Conservation (phyloP, 176 grass and related monocot species). For the Aechmea fasciata region DNA sequence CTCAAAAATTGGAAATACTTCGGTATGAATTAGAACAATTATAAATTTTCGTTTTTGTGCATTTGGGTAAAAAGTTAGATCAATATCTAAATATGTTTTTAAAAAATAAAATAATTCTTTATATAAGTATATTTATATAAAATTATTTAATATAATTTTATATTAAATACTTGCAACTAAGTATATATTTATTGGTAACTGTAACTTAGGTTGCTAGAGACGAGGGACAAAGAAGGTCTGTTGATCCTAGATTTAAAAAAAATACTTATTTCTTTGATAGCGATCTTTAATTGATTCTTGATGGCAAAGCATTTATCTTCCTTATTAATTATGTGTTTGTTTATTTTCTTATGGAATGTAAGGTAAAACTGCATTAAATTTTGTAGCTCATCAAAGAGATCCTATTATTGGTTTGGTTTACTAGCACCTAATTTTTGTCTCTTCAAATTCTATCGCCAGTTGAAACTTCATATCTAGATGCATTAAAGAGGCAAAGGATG, state of each 20-base stretch:
- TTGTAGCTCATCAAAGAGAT: slow-evolving; percentile 80
- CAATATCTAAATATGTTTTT: no score
- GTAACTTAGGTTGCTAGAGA: slow-evolving; percentile 69
- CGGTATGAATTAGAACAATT: no score
- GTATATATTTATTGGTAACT: slow-evolving; percentile 17
- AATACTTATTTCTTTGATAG: slow-evolving; percentile 79
- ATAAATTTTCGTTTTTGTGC: no score
- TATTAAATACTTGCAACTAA: slow-evolving; percentile 12
- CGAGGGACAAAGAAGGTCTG: slow-evolving; percentile 62
- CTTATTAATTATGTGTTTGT: slow-evolving; percentile 9
- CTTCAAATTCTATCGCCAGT: slow-evolving; percentile 69
- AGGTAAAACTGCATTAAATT: slow-evolving; percentile 22
- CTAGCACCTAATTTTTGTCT: slow-evolving; percentile 68
- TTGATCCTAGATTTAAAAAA: slow-evolving; percentile 54
- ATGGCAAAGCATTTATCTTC: slow-evolving; percentile 63
- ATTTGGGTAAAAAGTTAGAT: no score
- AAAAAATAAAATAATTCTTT: no score
- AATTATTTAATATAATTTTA: no score
- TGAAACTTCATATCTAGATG: slow-evolving; percentile 59
- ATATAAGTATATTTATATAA: no score
- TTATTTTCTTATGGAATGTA: slow-evolving; percentile 16
- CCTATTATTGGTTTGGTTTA: slow-evolving; percentile 91
- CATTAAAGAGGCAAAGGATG: not conserved
- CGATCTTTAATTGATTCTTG: slow-evolving; percentile 82
- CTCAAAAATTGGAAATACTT: no score